Conservation (phyloP, 2,329 filamentous ascomycete genomes). For the Stachybotrys echinatus region DNA sequence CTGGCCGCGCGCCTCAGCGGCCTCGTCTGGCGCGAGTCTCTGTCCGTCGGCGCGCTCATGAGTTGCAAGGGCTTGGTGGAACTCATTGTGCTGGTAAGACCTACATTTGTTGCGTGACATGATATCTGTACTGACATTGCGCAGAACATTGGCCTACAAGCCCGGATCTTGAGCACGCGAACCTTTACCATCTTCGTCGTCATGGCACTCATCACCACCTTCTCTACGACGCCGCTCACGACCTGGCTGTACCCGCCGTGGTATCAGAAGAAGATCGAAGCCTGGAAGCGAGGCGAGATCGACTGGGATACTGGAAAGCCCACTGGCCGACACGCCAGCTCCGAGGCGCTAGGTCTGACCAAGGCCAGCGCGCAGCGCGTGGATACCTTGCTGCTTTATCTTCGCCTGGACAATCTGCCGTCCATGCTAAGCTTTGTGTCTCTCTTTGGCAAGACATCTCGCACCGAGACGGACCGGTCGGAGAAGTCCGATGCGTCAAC, state of each 20-base stretch:
- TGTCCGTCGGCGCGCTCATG: constrained; percentile 87
- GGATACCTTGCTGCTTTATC: constrained; percentile 68
- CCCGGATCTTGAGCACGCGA: constrained; percentile 70
- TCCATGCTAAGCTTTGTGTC: constrained; percentile 78
- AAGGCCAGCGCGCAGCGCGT: constrained; percentile 27
- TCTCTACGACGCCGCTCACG: constrained; percentile 74
- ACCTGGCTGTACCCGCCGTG: constrained; percentile 66
- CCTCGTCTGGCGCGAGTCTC: constrained; percentile 84
- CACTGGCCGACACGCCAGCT: neutral
- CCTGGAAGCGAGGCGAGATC: constrained; percentile 74
- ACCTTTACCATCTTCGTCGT: constrained; percentile 95
- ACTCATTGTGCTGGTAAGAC: constrained; percentile 67
- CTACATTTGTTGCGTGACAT: neutral
- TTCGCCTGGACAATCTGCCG: constrained; percentile 79
- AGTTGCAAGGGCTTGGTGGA: constrained; percentile 95
- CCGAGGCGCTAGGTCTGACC: neutral
- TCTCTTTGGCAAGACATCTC: constrained; percentile 55
- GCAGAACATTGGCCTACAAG: constrained; percentile 68
- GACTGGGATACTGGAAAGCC: constrained; percentile 60
- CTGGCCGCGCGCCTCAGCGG: constrained; percentile 64
- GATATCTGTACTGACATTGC: neutral
- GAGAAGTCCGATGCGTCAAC: constrained; percentile 10
- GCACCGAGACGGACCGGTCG: constrained; percentile 9
- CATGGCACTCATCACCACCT: constrained; percentile 86
- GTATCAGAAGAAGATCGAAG: constrained; percentile 47